These are phyloP conservation scores for Leishmania tarentolae DNA, from an alignment of 208 protist species.

Conservation along the genomic window DNA sequence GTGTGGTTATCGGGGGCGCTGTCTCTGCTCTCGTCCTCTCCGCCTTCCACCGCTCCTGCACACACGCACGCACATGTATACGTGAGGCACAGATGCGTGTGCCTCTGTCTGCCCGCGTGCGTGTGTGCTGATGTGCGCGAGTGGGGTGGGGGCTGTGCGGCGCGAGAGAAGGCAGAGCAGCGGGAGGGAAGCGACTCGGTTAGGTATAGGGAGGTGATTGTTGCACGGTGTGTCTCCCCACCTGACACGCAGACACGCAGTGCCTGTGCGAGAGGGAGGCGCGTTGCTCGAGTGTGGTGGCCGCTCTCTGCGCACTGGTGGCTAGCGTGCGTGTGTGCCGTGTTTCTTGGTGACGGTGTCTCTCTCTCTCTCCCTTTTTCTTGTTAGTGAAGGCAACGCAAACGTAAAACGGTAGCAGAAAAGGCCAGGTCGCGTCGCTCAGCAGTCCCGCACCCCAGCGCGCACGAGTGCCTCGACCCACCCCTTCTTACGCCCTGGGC, in stretches of 20 bases:
- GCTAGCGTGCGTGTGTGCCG: neutral
- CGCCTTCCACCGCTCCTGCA: neutral
- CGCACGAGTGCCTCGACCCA: neutral
- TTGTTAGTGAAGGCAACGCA: neutral
- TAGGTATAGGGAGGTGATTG: conserved; percentile 6
- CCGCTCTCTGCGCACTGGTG: neutral
- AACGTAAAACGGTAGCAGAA: neutral
- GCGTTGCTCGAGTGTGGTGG: neutral
- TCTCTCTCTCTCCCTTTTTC: neutral
- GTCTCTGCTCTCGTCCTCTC: neutral
- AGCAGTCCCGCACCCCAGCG: neutral
- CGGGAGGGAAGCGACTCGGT: neutral
- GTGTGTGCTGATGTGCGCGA: neutral
- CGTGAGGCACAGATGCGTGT: neutral
- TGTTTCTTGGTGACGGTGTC: neutral
- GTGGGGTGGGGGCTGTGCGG: neutral
- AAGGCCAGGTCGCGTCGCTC: neutral
- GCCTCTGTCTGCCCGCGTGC: neutral
- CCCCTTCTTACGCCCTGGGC: too few relatives aligned
- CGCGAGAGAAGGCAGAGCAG: neutral
- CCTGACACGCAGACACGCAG: neutral
- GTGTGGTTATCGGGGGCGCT: neutral
- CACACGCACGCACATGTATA: neutral
- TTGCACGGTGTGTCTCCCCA: neutral
- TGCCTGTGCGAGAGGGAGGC: neutral